Evolutionary conservation across 768 basidiomycete genomes (phyloP).

Genomic region (Russula emetica): DNA sequence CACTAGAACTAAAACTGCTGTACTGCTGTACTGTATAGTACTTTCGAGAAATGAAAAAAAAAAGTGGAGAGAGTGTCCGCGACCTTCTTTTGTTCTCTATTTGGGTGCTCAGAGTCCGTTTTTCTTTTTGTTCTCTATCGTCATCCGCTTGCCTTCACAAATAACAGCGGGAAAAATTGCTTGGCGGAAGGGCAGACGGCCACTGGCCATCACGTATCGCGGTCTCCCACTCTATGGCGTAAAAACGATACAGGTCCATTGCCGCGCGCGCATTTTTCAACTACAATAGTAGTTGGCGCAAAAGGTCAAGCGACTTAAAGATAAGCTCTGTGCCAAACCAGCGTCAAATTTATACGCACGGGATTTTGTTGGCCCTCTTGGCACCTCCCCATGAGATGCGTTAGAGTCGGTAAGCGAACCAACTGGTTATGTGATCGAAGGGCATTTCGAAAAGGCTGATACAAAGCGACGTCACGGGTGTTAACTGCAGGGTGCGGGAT

Average conservation of each 20-base stretch:
- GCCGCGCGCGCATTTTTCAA: conserved; percentile 70
- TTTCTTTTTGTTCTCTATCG: not conserved
- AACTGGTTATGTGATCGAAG: conserved; percentile 61
- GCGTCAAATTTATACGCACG: conserved; percentile 40
- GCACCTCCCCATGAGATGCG: conserved; percentile 75
- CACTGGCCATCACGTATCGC: conserved; percentile 58
- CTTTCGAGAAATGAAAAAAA: not conserved
- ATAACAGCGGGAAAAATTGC: conserved; percentile 78
- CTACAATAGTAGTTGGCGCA: conserved; percentile 44
- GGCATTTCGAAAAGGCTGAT: conserved; percentile 74
- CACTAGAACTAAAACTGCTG: conserved; percentile 9
- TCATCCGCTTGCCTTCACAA: conserved; percentile 35
- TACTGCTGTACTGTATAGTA: conserved; percentile 5
- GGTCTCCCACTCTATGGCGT: conserved; percentile 61
- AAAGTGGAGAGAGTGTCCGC: not conserved
- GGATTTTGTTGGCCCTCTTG: conserved; percentile 69
- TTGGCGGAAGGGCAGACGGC: conserved; percentile 73
- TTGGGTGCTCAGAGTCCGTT: not conserved
- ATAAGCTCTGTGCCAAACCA: conserved; percentile 15
- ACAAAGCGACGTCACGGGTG: conserved; percentile 78
- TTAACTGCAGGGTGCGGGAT: conserved; percentile 73
- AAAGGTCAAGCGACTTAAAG: conserved; percentile 9
- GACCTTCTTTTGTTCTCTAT: not conserved
- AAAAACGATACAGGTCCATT: conserved; percentile 51
- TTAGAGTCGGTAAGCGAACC: conserved; percentile 71